These are phyloP conservation scores for Populus tomentosa DNA, from an alignment of 441 rosid species.

Conservation along the genomic window DNA sequence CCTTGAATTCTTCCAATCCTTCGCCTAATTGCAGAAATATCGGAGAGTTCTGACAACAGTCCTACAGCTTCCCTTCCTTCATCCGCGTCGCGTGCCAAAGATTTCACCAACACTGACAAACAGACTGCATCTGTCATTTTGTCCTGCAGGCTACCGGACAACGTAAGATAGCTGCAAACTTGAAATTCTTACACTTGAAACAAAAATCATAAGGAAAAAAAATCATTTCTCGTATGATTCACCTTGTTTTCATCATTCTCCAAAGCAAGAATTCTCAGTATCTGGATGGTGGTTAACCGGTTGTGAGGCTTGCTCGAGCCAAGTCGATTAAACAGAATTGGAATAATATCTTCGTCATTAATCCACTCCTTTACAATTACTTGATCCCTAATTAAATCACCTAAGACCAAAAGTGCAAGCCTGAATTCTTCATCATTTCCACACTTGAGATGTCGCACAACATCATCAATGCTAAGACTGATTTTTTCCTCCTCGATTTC, in stretches of 20 bases:
- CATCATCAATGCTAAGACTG: slow-evolving; percentile 40
- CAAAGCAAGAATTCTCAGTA: slow-evolving; percentile 42
- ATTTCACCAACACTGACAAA: slow-evolving; percentile 50
- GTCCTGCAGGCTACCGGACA: slow-evolving; percentile 42
- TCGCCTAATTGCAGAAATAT: slow-evolving; percentile 45
- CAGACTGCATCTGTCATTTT: slow-evolving; percentile 49
- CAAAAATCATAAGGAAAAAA: neutral
- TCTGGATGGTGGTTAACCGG: slow-evolving; percentile 35
- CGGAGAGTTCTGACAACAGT: slow-evolving; percentile 48
- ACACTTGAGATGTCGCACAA: slow-evolving; percentile 49
- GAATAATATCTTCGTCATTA: slow-evolving; percentile 36
- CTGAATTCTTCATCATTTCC: slow-evolving; percentile 45
- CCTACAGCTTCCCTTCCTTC: slow-evolving; percentile 64
- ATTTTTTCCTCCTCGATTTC: slow-evolving; percentile 44
- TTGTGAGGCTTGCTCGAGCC: slow-evolving; percentile 33
- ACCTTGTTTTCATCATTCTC: slow-evolving; percentile 47
- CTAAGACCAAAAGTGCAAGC: slow-evolving; percentile 35
- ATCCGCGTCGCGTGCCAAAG: slow-evolving; percentile 48
- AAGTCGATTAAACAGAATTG: slow-evolving; percentile 41
- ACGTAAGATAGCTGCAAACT: slow-evolving; percentile 19
- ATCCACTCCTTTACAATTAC: slow-evolving; percentile 41
- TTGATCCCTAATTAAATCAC: slow-evolving; percentile 26
- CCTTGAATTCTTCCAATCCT: slow-evolving; percentile 64
- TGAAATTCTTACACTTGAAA: neutral
- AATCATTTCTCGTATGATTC: slow-evolving; percentile 4